Evolutionary conservation across 2,329 filamentous ascomycete species (phyloP).

Genomic region (Nemania sp.): DNA sequence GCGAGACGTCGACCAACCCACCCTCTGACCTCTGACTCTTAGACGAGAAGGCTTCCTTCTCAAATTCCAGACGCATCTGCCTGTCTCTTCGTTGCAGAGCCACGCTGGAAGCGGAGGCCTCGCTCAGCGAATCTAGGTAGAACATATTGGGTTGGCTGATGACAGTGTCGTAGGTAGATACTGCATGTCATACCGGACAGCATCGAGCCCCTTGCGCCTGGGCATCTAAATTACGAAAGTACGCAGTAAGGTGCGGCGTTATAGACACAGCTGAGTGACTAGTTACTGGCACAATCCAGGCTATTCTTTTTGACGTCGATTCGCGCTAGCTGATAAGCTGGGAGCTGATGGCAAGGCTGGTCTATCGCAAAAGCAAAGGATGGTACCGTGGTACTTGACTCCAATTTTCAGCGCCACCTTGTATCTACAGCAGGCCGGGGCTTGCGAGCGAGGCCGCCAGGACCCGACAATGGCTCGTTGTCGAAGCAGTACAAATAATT

Average conservation of each 20-base stretch:
- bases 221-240: too few species aligned
- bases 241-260: too few species aligned
- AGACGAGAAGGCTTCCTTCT: constrained; percentile 1
- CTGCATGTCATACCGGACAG: too few species aligned
- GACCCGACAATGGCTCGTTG: too few species aligned
- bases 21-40: too few species aligned
- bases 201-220: too few species aligned
- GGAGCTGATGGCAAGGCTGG: constrained; percentile 17
- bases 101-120: constrained; percentile 11
- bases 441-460: background rate
- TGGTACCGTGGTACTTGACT: constrained; percentile 3
- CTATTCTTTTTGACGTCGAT: background rate
- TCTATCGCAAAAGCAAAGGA: constrained; percentile 15
- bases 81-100: constrained; percentile 5
- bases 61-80: background rate
- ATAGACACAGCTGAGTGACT: too few species aligned
- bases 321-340: constrained; percentile 4
- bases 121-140: constrained; percentile 12
- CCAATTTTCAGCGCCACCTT: constrained; percentile 7
- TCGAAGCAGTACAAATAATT: background rate
- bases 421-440: too few species aligned
- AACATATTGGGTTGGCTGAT: too few species aligned
- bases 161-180: too few species aligned
- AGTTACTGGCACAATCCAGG: too few species aligned
- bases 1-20: too few species aligned